A percentile compares a stretch with the other conserved stretches of the same genome.
Conservation (phyloP, 2,329 filamentous ascomycete genomes). For the Dichotomopilus funicola region DNA sequence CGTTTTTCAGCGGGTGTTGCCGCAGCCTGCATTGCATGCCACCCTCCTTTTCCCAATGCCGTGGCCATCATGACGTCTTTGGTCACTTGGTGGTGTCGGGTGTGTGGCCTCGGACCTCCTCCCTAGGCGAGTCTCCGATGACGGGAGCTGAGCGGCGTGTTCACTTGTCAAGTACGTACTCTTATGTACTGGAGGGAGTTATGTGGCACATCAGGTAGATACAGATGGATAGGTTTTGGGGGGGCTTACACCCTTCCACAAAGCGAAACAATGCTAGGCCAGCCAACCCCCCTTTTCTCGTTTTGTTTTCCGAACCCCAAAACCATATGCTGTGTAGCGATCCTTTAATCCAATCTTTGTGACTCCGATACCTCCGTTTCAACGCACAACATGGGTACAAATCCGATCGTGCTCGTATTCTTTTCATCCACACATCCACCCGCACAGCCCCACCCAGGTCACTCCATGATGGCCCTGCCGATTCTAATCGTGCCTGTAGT, state of each 20-base stretch:
- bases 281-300: conserved; percentile 6
- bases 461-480: conserved; percentile 4
- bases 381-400: conserved; percentile 7
- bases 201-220: no score
- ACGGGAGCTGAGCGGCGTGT: no score
- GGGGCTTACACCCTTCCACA: background rate
- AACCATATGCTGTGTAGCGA: conserved; percentile 13
- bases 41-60: background rate
- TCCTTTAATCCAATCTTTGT: conserved; percentile 10
- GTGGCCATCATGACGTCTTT: background rate
- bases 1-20: background rate
- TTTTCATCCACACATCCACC: conserved; percentile 8
- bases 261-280: conserved; percentile 10
- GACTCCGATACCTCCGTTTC: conserved; percentile 1
- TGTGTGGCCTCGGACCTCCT: no score
- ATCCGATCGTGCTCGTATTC: conserved; percentile 11
- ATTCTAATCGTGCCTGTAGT: background rate
- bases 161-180: no score
- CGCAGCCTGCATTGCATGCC: background rate
- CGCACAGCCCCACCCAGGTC: conserved; percentile 3
- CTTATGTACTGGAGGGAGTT: no score
- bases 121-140: no score
- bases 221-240: no score
- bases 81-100: background rate
- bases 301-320: conserved; percentile 1